These are phyloP conservation scores for Lentinula novae-zelandiae DNA, from an alignment of 1,284 basidiomycete genomes.

Conservation along the genomic window DNA sequence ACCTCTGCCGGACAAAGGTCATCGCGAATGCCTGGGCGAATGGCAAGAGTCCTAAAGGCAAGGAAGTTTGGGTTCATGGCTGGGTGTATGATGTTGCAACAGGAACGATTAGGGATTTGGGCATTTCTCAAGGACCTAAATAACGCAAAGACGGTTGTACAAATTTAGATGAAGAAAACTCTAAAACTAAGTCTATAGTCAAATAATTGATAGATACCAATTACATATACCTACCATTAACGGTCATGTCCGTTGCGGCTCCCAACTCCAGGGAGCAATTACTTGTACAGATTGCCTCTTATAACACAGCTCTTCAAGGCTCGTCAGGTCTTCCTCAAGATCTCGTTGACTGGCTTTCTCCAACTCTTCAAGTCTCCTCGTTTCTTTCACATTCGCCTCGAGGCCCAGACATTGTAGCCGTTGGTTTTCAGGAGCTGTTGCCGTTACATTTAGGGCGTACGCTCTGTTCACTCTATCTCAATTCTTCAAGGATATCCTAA, in stretches of 20 bases:
- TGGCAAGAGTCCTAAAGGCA: slow-evolving; percentile 34
- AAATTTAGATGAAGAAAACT: not conserved
- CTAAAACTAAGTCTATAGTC: not conserved
- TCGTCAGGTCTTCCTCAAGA: slow-evolving; percentile 44
- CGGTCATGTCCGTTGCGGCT: not conserved
- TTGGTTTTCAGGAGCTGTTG: slow-evolving; percentile 88
- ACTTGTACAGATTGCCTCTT: slow-evolving; percentile 79
- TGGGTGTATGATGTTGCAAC: slow-evolving; percentile 80
- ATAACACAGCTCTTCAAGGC: slow-evolving; percentile 78
- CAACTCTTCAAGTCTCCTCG: slow-evolving; percentile 70
- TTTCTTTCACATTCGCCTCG: slow-evolving; percentile 59
- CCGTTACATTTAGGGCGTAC: slow-evolving; percentile 78
- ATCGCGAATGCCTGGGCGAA: slow-evolving; percentile 72
- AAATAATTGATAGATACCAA: not conserved
- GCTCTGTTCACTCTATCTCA: slow-evolving; percentile 26
- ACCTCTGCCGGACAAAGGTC: slow-evolving; percentile 60
- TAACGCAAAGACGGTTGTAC: not conserved
- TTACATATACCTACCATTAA: not conserved
- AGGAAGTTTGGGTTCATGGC: slow-evolving; percentile 69
- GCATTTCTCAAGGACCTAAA: slow-evolving; percentile 42
- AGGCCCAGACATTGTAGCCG: slow-evolving; percentile 79
- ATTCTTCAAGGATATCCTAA: slow-evolving; percentile 11
- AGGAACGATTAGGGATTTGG: slow-evolving; percentile 71
- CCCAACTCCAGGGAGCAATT: slow-evolving; percentile 30
- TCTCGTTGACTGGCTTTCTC: slow-evolving; percentile 79